Evolutionary conservation across 306 rosid species (phyloP).

Genomic region (Cicer yamashitae): DNA sequence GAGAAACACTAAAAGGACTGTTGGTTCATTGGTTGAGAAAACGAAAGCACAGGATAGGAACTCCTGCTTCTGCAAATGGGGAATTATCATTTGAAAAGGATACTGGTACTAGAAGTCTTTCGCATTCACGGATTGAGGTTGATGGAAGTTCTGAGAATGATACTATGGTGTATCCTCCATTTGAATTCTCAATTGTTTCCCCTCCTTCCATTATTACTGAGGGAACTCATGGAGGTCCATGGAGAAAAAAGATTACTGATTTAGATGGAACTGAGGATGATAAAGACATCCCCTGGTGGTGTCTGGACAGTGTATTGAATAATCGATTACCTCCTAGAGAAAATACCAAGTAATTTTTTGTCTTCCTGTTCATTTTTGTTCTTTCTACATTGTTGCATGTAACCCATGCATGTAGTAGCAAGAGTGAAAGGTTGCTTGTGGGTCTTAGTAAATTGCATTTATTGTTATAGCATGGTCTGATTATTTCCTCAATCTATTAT

Average conservation of each 20-base stretch:
- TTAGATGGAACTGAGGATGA: conserved; percentile 95
- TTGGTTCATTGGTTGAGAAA: conserved; percentile 86
- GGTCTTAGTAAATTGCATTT: conserved; percentile 33
- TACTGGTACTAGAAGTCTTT: conserved; percentile 64
- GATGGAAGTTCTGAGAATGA: conserved; percentile 83
- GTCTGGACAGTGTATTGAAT: conserved; percentile 83
- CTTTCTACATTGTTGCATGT: conserved; percentile 34
- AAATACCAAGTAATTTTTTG: conserved; percentile 80
- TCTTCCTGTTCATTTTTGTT: conserved; percentile 35
- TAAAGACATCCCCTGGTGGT: conserved; percentile 94
- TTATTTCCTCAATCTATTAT: conserved; percentile 14
- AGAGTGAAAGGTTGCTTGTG: conserved; percentile 36
- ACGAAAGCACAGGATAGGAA: conserved; percentile 81
- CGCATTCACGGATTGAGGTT: conserved; percentile 81
- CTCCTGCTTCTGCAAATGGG: conserved; percentile 80
- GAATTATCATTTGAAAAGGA: conserved; percentile 82
- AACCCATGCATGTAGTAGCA: conserved; percentile 21
- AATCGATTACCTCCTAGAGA: conserved; percentile 96
- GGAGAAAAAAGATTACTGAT: conserved; percentile 91
- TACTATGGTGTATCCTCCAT: conserved; percentile 87
- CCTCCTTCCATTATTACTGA: conserved; percentile 94
- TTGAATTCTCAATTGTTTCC: conserved; percentile 79
- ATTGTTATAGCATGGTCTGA: conserved; percentile 21
- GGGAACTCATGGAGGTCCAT: conserved; percentile 94
- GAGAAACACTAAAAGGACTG: conserved; percentile 97